Conservation (phyloP, 2,329 filamentous ascomycete species). For the Stagonosporopsis vannaccii region DNA sequence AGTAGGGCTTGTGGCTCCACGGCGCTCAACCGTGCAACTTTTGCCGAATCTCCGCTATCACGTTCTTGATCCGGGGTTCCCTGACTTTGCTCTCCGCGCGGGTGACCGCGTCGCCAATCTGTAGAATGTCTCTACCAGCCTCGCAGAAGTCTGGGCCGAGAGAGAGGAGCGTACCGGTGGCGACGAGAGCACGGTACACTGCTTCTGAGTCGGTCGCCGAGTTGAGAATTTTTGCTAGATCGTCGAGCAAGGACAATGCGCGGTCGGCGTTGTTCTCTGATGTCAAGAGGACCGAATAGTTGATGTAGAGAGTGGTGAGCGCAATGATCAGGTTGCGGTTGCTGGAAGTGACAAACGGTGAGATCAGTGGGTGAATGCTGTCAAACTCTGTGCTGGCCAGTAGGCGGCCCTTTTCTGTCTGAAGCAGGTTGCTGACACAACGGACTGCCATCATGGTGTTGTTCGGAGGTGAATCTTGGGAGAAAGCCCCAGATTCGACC, state of each 20-base stretch:
- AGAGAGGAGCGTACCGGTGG: slow-evolving; percentile 77
- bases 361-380: slow-evolving; percentile 68
- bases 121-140: slow-evolving; percentile 65
- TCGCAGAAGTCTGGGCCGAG: slow-evolving; percentile 67
- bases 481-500: slow-evolving; percentile 64
- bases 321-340: slow-evolving; percentile 87
- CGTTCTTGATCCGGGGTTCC: slow-evolving; percentile 67
- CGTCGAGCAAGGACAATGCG: slow-evolving; percentile 64
- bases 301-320: slow-evolving; percentile 81
- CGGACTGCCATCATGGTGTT: slow-evolving; percentile 88
- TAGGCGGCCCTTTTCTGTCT: slow-evolving; percentile 72
- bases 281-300: slow-evolving; percentile 76
- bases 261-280: slow-evolving; percentile 58
- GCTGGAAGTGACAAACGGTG: slow-evolving; percentile 61
- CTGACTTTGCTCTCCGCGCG: slow-evolving; percentile 61
- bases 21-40: slow-evolving; percentile 46
- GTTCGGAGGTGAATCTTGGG: slow-evolving; percentile 70
- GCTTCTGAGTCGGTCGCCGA: slow-evolving; percentile 80
- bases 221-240: slow-evolving; percentile 68
- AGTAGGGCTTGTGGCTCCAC: background rate
- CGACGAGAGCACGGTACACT: slow-evolving; percentile 81
- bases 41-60: slow-evolving; percentile 66
- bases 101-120: slow-evolving; percentile 57
- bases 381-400: slow-evolving; percentile 65
- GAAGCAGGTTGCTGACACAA: slow-evolving; percentile 83